These are phyloP conservation scores for Cyclocybe cylindracea DNA, from an alignment of 768 basidiomycete genomes.

Conservation along the genomic window DNA sequence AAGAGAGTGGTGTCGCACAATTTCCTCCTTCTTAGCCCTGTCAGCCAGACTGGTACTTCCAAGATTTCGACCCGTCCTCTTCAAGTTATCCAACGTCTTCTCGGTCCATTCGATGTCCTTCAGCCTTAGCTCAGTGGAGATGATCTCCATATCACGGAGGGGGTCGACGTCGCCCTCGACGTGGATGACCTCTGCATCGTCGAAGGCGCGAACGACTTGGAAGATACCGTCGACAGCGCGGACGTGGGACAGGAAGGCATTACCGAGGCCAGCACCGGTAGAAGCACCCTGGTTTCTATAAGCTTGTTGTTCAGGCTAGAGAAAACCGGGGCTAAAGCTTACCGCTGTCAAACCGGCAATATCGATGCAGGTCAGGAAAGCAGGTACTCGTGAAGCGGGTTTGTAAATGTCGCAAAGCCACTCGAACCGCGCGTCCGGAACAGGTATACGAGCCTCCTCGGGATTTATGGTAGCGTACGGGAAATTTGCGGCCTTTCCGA, in stretches of 20 bases:
- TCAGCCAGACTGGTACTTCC: constrained; percentile 83
- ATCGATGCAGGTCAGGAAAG: constrained; percentile 96
- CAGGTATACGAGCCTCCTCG: constrained; percentile 94
- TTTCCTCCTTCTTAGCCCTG: constrained; percentile 95
- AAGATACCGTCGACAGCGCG: constrained; percentile 99
- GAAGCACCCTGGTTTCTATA: constrained; percentile 73
- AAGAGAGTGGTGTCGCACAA: constrained; percentile 49
- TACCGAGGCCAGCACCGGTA: constrained; percentile 96
- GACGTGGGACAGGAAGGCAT: constrained; percentile 96
- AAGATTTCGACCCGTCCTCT: constrained; percentile 71
- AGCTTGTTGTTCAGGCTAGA: not conserved
- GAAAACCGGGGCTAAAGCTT: constrained; percentile 24
- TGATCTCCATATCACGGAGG: constrained; percentile 95
- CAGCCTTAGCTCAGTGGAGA: constrained; percentile 87
- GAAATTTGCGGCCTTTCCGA: constrained; percentile 96
- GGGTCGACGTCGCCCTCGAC: constrained; percentile 99
- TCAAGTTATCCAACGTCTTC: constrained; percentile 79
- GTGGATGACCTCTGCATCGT: constrained; percentile 99
- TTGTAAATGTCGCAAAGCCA: constrained; percentile 94
- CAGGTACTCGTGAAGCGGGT: constrained; percentile 84
- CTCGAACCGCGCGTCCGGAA: constrained; percentile 92
- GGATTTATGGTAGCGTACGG: constrained; percentile 95
- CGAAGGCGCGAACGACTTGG: constrained; percentile 96
- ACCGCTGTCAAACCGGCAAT: constrained; percentile 97
- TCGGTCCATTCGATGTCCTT: constrained; percentile 99